Percentiles rank a stretch among this genome's conserved stretches.
Conservation (phyloP, 2,329 filamentous ascomycete genomes). For the Allantophomopsis lycopodina region DNA sequence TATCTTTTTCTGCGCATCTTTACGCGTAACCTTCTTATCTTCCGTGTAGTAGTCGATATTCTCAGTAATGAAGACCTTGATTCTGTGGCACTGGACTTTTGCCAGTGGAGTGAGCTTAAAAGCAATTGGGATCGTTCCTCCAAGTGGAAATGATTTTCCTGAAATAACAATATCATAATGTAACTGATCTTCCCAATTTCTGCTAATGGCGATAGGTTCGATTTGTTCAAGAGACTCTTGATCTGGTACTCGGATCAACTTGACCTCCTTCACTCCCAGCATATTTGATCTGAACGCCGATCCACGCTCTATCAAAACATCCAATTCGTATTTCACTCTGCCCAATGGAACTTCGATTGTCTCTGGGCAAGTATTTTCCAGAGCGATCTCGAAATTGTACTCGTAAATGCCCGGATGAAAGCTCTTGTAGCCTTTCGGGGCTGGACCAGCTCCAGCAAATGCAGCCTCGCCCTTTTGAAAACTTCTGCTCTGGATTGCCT, state of each 20-base stretch:
- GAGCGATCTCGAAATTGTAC: slow-evolving; percentile 63
- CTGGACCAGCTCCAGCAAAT: slow-evolving; percentile 33
- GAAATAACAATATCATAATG: slow-evolving; percentile 70
- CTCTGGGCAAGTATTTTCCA: slow-evolving; percentile 65
- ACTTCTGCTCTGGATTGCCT: slow-evolving; percentile 51
- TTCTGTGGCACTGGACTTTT: slow-evolving; percentile 61
- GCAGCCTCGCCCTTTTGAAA: slow-evolving; percentile 50
- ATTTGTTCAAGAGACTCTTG: slow-evolving; percentile 60
- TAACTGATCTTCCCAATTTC: slow-evolving; percentile 64
- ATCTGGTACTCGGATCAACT: slow-evolving; percentile 52
- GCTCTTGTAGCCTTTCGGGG: slow-evolving; percentile 55
- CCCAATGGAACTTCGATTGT: slow-evolving; percentile 61
- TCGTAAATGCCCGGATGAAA: slow-evolving; percentile 34
- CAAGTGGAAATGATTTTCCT: slow-evolving; percentile 62
- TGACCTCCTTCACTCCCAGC: slow-evolving; percentile 51
- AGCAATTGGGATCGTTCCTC: slow-evolving; percentile 58
- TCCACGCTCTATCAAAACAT: slow-evolving; percentile 53
- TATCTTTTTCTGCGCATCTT: slow-evolving; percentile 53
- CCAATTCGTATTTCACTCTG: slow-evolving; percentile 55
- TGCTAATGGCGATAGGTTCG: slow-evolving; percentile 62
- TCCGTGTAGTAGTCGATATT: slow-evolving; percentile 59
- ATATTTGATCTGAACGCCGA: slow-evolving; percentile 60
- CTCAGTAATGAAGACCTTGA: slow-evolving; percentile 62
- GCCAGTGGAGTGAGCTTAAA: slow-evolving; percentile 64
- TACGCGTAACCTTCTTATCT: slow-evolving; percentile 52